Evolutionary conservation across 2,329 filamentous ascomycete genomes (phyloP), one percentile per base, ranked within the genome.

Genomic region (Aspergillus piperis): DNA sequence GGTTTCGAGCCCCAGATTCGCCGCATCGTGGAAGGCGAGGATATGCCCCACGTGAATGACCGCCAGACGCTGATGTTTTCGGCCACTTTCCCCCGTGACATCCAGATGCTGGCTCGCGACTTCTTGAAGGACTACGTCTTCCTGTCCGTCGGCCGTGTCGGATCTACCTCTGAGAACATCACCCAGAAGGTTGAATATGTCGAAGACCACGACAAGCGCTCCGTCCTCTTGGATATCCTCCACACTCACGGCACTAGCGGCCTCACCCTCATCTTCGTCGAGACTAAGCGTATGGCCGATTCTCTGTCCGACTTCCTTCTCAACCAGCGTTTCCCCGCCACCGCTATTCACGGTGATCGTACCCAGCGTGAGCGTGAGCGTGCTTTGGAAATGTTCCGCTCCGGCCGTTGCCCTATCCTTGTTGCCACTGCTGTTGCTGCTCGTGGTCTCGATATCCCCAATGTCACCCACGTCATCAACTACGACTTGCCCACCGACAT

Each of bases 51-150:
- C 56, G 91, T 94, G 62, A 82, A 88, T 67, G 83, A 85, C 71
- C 93, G 95, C 74, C 95, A 99, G 82, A 99, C 95, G 58, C 94
- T 99, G 84, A 99, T 99, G 95, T 99, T 99, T 79, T 99, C 95
- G 42, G 95, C 95, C 78, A 99, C 95, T 63, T 99, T 99, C 87
- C 95, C 95, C 63, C 92, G 94, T 71, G 95, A 99, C 78, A 99
- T 99, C 60, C 95, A 99, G 85, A 96, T 98, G 90, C 90, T 99
- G 62, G 95, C 95, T 63, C 90, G 95, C 73, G 95, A 99, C 78
- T 99, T 99, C 86, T 83, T 99, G 76, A 97, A 96, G 84, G 95
- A 99, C 76, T 99, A 99, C 82, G 88, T 99, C 74, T 99, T 99
- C 88, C 86, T 99, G 72, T 99, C 95, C 15, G 95, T 99, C 69